Percentiles rank a stretch among this genome's conserved stretches.
phyloP scores from a whole-genome alignment of 192 early-diverging fungal genomes.

The Geranomyces michiganensis region DNA sequence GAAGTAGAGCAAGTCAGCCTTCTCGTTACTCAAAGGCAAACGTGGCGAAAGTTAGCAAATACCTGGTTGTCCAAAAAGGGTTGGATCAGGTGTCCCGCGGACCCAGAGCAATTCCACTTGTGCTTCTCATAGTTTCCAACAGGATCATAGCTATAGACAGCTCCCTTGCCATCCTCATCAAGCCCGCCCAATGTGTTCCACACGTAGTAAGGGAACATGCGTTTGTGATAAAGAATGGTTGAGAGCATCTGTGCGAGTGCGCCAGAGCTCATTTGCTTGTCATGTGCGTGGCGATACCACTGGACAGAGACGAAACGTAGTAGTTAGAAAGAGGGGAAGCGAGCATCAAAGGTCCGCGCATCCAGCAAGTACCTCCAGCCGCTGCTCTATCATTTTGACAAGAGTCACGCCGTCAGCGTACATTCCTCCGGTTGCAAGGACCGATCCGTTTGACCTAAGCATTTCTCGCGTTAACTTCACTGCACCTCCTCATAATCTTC shows the following conservation, averaged over 20 bases:
- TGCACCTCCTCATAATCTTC: too few relatives aligned
- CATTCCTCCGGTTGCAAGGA: conserved; percentile 85
- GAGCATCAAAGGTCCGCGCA: too few relatives aligned
- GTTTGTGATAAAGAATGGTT: conserved; percentile 84
- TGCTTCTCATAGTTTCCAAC: conserved; percentile 88
- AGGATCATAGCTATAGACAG: conserved; percentile 91
- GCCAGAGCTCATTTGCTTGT: conserved; percentile 78
- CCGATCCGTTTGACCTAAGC: conserved; percentile 73
- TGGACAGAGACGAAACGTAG: too few relatives aligned
- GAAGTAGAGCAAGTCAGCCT: background rate
- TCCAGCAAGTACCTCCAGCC: conserved; percentile 92
- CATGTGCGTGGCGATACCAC: conserved; percentile 92
- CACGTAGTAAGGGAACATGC: conserved; percentile 97
- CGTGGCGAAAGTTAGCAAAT: background rate
- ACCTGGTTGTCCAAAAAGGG: conserved; percentile 97
- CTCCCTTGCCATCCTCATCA: conserved; percentile 85
- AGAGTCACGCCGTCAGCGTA: conserved; percentile 86
- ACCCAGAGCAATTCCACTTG: conserved; percentile 74
- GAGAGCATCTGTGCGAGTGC: conserved; percentile 95
- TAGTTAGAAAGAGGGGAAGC: too few relatives aligned
- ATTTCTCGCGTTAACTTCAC: background rate
- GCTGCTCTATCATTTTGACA: conserved; percentile 79
- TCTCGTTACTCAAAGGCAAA: background rate
- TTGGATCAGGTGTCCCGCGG: conserved; percentile 88
- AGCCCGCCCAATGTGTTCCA: conserved; percentile 89